These are phyloP conservation scores for Yamadazyma dushanensis DNA, from an alignment of 1,139 yeast genomes.

Conservation along the genomic window DNA sequence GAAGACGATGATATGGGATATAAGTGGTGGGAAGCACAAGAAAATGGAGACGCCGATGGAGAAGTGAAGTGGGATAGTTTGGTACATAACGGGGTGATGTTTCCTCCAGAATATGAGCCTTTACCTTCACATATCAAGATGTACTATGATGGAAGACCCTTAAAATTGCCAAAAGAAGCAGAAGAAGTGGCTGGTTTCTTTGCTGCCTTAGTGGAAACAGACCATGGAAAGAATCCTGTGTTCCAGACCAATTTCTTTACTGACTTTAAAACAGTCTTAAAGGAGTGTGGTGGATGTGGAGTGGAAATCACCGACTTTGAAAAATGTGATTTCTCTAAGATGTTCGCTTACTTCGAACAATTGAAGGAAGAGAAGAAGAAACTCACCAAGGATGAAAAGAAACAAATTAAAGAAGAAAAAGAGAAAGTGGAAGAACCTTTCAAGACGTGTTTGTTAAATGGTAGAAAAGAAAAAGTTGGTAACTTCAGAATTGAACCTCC, in stretches of 20 bases:
- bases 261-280: conserved; percentile 70
- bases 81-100: conserved; percentile 86
- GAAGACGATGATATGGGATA: conserved; percentile 64
- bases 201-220: conserved; percentile 86
- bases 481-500: conserved; percentile 96
- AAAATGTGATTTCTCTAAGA: conserved; percentile 77
- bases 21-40: conserved; percentile 85
- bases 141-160: conserved; percentile 73
- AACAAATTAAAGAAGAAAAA: conserved; percentile 64
- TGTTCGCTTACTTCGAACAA: conserved; percentile 69
- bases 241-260: conserved; percentile 84
- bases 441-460: conserved; percentile 79
- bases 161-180: conserved; percentile 72
- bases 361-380: conserved; percentile 72
- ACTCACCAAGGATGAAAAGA: conserved; percentile 70
- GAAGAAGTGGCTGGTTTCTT: conserved; percentile 97
- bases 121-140: conserved; percentile 79
- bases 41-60: conserved; percentile 57
- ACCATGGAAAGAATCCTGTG: conserved; percentile 83
- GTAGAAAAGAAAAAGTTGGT: conserved; percentile 89
- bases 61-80: conserved; percentile 83
- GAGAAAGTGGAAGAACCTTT: conserved; percentile 79
- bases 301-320: conserved; percentile 58
- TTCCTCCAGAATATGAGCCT: conserved; percentile 91
- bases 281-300: conserved; percentile 66